Evolutionary conservation across 257 asterid species (phyloP).

Genomic region (Nicotiana tomentosiformis): DNA sequence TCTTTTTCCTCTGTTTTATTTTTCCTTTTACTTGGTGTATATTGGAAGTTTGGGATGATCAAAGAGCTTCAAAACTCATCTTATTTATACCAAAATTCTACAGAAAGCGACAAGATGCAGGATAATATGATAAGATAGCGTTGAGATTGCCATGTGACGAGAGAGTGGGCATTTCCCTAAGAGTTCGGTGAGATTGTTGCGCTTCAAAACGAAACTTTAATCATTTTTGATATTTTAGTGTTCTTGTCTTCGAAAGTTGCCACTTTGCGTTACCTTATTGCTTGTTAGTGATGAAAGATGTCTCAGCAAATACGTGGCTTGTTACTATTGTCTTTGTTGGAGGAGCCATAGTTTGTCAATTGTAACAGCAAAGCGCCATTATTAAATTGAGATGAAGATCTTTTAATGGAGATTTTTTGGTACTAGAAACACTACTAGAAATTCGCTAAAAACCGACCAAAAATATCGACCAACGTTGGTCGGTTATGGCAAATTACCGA

Average conservation of each 20-base stretch:
- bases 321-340: background rate
- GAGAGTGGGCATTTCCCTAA: constrained; percentile 7
- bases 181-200: background rate
- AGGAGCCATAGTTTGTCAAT: constrained; percentile 15
- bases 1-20: background rate
- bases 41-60: background rate
- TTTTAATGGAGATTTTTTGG: no score
- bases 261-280: background rate
- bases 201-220: background rate
- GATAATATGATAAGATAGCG: background rate
- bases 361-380: constrained; percentile 7
- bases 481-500: no score
- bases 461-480: no score
- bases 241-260: background rate
- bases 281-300: constrained; percentile 5
- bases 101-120: constrained; percentile 12
- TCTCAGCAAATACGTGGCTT: constrained; percentile 5
- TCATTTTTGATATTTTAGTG: background rate
- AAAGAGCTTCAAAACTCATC: background rate
- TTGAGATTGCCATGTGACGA: constrained; percentile 13
- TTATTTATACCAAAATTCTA: constrained; percentile 3
- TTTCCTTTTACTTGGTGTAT: background rate
- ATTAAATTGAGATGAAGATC: background rate
- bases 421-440: no score
- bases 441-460: no score